These are phyloP conservation scores for Colletotrichum abscissum DNA, from an alignment of 2,329 filamentous ascomycete genomes.

Conservation along the genomic window DNA sequence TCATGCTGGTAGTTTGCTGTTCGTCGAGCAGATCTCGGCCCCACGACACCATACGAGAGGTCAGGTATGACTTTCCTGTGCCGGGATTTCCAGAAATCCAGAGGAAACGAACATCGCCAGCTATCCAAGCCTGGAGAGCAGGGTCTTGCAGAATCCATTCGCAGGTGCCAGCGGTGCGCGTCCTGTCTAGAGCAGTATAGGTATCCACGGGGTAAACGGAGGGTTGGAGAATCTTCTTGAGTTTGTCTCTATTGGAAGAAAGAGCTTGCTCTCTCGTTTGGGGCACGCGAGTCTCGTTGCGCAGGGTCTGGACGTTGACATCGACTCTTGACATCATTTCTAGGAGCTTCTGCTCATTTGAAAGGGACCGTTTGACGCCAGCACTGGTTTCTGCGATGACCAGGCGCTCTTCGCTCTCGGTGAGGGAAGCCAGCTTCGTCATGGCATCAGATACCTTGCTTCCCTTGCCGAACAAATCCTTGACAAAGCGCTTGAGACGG, in stretches of 20 bases:
- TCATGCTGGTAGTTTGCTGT: constrained; percentile 36
- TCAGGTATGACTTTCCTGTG: constrained; percentile 59
- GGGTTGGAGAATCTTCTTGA: constrained; percentile 54
- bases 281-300: constrained; percentile 43
- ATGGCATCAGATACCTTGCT: constrained; percentile 53
- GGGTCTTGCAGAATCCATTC: constrained; percentile 57
- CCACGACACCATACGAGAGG: constrained; percentile 56
- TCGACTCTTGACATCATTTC: constrained; percentile 42
- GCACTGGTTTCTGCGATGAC: constrained; percentile 57
- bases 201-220: constrained; percentile 56
- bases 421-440: constrained; percentile 52
- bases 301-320: constrained; percentile 48
- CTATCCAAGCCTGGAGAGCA: constrained; percentile 51
- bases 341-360: constrained; percentile 50
- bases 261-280: constrained; percentile 44
- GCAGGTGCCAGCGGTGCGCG: constrained; percentile 53
- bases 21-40: constrained; percentile 44
- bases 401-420: constrained; percentile 53
- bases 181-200: constrained; percentile 53
- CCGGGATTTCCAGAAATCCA: constrained; percentile 58
- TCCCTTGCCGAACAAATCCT: constrained; percentile 51
- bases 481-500: constrained; percentile 54
- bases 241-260: constrained; percentile 47
- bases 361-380: constrained; percentile 48
- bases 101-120: constrained; percentile 51